Conservation (phyloP, 768 basidiomycete species). For the Termitomyces sp. region DNA sequence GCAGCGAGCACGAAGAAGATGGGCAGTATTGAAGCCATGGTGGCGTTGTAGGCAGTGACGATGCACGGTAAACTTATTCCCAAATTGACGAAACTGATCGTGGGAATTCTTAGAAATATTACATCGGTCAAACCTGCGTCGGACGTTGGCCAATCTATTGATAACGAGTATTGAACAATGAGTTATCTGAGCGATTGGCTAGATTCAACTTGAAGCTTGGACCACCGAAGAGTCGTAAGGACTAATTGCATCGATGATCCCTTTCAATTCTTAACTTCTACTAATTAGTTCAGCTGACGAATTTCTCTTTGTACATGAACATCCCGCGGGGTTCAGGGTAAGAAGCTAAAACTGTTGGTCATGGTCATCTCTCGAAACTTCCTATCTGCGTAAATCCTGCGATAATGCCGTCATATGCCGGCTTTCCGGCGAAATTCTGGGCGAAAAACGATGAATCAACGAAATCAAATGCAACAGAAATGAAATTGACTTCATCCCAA, state of each 20-base stretch:
- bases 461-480: background rate
- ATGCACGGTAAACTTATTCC: background rate
- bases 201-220: too few relatives aligned
- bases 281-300: too few relatives aligned
- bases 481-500: slow-evolving; percentile 27
- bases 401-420: slow-evolving; percentile 45
- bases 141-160: too few relatives aligned
- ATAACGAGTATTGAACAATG: too few relatives aligned
- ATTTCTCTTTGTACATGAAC: too few relatives aligned
- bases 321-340: too few relatives aligned
- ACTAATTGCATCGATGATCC: too few relatives aligned
- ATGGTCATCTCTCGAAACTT: background rate
- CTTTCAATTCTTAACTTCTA: too few relatives aligned
- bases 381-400: slow-evolving; percentile 21
- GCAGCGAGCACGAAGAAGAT: slow-evolving; percentile 65
- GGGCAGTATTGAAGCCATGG: slow-evolving; percentile 71
- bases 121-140: too few relatives aligned
- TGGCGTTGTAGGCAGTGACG: slow-evolving; percentile 4
- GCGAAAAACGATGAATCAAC: background rate
- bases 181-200: too few relatives aligned
- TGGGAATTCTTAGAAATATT: background rate
- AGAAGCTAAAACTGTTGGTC: too few relatives aligned
- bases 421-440: slow-evolving; percentile 37
- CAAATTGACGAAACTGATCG: background rate
- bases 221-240: too few relatives aligned